phyloP scores from a whole-genome alignment of 2,329 filamentous ascomycete species.

The Hypomyces perniciosus region DNA sequence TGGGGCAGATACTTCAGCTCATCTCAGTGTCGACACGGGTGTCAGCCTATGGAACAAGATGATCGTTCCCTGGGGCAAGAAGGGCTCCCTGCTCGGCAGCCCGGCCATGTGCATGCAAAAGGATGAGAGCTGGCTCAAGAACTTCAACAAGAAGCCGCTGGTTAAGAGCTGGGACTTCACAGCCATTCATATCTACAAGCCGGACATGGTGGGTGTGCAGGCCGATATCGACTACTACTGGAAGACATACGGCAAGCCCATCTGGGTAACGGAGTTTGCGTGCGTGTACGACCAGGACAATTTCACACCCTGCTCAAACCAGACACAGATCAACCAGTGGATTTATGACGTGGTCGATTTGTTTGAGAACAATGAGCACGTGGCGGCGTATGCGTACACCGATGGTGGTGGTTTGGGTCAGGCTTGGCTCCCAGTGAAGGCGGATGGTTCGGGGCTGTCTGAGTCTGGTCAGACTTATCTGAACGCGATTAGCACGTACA shows the following conservation, averaged over 20 bases:
- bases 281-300: conserved; percentile 14
- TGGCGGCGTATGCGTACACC: conserved; percentile 16
- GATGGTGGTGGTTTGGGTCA: conserved; percentile 12
- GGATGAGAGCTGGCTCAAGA: conserved; percentile 15
- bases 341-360: conserved; percentile 13
- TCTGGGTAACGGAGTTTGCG: conserved; percentile 15
- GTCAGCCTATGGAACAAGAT: conserved; percentile 43
- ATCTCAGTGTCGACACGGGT: conserved; percentile 27
- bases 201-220: conserved; percentile 13
- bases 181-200: conserved; percentile 15
- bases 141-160: conserved; percentile 11
- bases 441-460: conserved; percentile 9
- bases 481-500: conserved; percentile 15
- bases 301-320: conserved; percentile 13
- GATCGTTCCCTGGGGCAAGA: conserved; percentile 63
- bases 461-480: conserved; percentile 15
- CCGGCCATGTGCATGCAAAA: conserved; percentile 54
- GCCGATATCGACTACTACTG: conserved; percentile 16
- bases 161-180: conserved; percentile 14
- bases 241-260: conserved; percentile 16
- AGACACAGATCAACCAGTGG: conserved; percentile 14
- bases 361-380: conserved; percentile 14
- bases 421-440: conserved; percentile 11
- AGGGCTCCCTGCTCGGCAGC: conserved; percentile 47
- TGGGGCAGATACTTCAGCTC: conserved; percentile 12